A percentile compares a stretch with the other conserved stretches of the same genome.
Conservation (phyloP, 805 yeast genomes). For the Cyberlindnera samutprakarnensis region DNA sequence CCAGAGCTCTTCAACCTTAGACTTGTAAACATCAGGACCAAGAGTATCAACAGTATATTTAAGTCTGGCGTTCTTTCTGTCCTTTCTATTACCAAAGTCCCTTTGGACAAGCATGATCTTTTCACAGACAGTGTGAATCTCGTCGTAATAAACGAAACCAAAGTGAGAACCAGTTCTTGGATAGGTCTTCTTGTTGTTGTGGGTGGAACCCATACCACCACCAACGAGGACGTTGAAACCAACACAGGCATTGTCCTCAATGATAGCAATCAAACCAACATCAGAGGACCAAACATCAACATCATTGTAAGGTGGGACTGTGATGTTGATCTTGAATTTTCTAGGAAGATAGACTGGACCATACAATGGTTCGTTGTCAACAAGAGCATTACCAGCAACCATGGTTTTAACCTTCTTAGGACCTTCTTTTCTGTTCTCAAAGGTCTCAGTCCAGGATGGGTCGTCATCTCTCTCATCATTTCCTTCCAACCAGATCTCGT, state of each 20-base stretch:
- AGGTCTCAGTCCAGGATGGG: constrained; percentile 53
- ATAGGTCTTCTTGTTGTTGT: constrained; percentile 92
- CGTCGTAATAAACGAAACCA: constrained; percentile 65
- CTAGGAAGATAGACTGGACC: constrained; percentile 87
- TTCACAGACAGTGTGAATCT: constrained; percentile 75
- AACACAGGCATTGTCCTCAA: constrained; percentile 48
- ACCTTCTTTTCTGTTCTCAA: constrained; percentile 63
- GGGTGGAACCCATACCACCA: constrained; percentile 99
- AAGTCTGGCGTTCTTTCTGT: constrained; percentile 96
- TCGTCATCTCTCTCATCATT: constrained; percentile 61
- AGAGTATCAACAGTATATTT: constrained; percentile 93
- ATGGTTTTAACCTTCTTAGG: constrained; percentile 75
- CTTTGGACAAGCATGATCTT: constrained; percentile 91
- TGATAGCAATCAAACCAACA: constrained; percentile 85
- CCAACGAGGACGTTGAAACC: constrained; percentile 92
- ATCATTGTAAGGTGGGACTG: constrained; percentile 94
- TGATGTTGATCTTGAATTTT: constrained; percentile 89
- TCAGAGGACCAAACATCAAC: constrained; percentile 96
- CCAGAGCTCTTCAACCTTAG: constrained; percentile 74
- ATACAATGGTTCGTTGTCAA: constrained; percentile 79
- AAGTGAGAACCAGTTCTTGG: constrained; percentile 89
- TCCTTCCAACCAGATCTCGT: constrained; percentile 94
- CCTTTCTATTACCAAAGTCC: constrained; percentile 89
- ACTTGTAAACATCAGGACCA: constrained; percentile 79
- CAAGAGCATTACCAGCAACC: constrained; percentile 82